Evolutionary conservation across 495 filamentous ascomycete genomes (phyloP).

Genomic region (Tirmania nivea): DNA sequence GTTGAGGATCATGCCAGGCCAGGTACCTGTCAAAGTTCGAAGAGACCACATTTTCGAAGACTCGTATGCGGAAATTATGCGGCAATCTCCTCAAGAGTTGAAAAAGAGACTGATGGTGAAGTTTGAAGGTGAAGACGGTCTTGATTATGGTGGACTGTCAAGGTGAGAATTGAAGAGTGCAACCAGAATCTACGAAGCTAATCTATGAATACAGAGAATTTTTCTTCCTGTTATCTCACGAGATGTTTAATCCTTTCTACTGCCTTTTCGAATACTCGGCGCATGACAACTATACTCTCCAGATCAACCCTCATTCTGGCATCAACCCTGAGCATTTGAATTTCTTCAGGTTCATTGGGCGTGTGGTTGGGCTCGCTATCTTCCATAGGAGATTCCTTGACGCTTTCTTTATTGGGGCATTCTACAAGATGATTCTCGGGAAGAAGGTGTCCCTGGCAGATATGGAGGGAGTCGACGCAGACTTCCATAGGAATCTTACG

Average conservation of each 20-base stretch:
- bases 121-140: slow-evolving; percentile 93
- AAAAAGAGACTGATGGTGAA: slow-evolving; percentile 99
- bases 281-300: slow-evolving; percentile 98
- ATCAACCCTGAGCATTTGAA: slow-evolving; percentile 99
- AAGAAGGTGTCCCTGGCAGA: slow-evolving; percentile 82
- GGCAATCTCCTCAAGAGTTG: slow-evolving; percentile 82
- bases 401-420: slow-evolving; percentile 96
- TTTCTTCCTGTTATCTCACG: slow-evolving; percentile 99
- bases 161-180: slow-evolving; percentile 26
- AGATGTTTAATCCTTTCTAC: slow-evolving; percentile 99
- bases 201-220: slow-evolving; percentile 46
- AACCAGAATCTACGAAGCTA: not conserved
- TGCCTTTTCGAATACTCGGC: slow-evolving; percentile 99
- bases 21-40: slow-evolving; percentile 95
- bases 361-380: slow-evolving; percentile 90
- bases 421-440: slow-evolving; percentile 98
- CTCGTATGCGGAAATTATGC: slow-evolving; percentile 94
- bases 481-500: slow-evolving; percentile 81
- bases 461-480: slow-evolving; percentile 98
- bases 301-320: slow-evolving; percentile 98
- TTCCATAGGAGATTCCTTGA: slow-evolving; percentile 97
- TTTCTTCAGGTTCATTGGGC: slow-evolving; percentile 99
- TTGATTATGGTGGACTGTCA: slow-evolving; percentile 95
- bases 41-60: slow-evolving; percentile 96
- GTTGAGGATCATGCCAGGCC: slow-evolving; percentile 79